These are phyloP conservation scores for Dictyostelium citrinum DNA, from an alignment of 78 protist species.

Conservation along the genomic window DNA sequence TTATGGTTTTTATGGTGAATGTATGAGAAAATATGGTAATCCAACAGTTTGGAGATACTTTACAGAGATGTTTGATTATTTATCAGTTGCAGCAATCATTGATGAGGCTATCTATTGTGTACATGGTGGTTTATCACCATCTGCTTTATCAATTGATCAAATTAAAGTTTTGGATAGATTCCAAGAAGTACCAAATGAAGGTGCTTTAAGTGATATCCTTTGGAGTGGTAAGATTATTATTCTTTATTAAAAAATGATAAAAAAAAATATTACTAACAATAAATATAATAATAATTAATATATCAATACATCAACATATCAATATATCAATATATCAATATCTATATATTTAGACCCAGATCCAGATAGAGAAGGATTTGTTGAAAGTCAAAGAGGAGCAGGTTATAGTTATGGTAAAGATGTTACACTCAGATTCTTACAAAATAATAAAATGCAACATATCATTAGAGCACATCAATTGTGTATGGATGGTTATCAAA, in stretches of 20 bases:
- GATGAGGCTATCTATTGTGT: constrained; percentile 84
- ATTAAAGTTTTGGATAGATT: constrained; percentile 88
- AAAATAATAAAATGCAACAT: constrained; percentile 86
- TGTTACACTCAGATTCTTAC: constrained; percentile 86
- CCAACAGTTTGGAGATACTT: constrained; percentile 94
- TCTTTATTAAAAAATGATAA: neutral
- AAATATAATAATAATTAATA: neutral
- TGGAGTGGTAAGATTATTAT: constrained; percentile 29
- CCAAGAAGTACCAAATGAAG: constrained; percentile 95
- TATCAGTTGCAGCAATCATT: constrained; percentile 92
- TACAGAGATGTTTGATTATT: constrained; percentile 93
- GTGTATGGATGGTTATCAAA: constrained; percentile 97
- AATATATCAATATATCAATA: neutral
- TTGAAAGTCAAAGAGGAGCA: constrained; percentile 88
- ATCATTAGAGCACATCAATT: constrained; percentile 97
- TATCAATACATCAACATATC: neutral
- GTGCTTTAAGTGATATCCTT: constrained; percentile 79
- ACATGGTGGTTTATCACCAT: constrained; percentile 90
- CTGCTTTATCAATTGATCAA: constrained; percentile 87
- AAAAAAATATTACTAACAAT: too few relatives aligned
- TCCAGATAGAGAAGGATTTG: constrained; percentile 74
- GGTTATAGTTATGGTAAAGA: constrained; percentile 96
- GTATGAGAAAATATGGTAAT: constrained; percentile 93
- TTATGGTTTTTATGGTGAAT: constrained; percentile 97
- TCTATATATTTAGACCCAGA: constrained; percentile 56